Percentiles rank a stretch among this genome's conserved stretches.
Evolutionary conservation across 495 filamentous ascomycete species (phyloP).

Genomic region (Trichoderma virens): DNA sequence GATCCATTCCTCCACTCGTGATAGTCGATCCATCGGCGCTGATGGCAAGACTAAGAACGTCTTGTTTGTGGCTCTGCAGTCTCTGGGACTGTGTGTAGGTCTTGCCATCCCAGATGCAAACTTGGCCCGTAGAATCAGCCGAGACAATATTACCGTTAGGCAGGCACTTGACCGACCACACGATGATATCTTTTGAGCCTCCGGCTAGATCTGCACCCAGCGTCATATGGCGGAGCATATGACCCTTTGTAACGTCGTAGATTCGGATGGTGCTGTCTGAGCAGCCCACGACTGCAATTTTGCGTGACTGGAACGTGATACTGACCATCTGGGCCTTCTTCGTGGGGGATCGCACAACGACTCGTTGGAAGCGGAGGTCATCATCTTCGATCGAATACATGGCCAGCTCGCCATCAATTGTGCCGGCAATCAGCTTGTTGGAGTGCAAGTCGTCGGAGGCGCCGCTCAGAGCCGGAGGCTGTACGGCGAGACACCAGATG

Average conservation of each 20-base stretch:
- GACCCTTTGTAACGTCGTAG: conserved; percentile 75
- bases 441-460: conserved; percentile 25
- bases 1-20: conserved; percentile 87
- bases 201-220: conserved; percentile 67
- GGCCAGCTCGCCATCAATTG: conserved; percentile 83
- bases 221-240: conserved; percentile 69
- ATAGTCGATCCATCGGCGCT: conserved; percentile 75
- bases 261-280: conserved; percentile 86
- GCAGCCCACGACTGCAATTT: conserved; percentile 80
- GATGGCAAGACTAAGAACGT: conserved; percentile 75
- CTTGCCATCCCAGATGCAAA: conserved; percentile 89
- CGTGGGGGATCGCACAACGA: conserved; percentile 62
- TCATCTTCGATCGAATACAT: conserved; percentile 76
- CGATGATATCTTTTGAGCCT: conserved; percentile 75
- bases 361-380: conserved; percentile 62
- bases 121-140: conserved; percentile 86
- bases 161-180: conserved; percentile 87
- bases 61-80: conserved; percentile 78
- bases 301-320: conserved; percentile 75
- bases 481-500: conserved; percentile 92
- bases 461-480: conserved; percentile 44
- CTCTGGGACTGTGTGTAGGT: conserved; percentile 81
- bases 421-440: conserved; percentile 80
- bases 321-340: conserved; percentile 83
- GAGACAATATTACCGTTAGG: conserved; percentile 85